Evolutionary conservation across 805 yeast species (phyloP), one percentile per base, ranked within the genome.

Genomic region (Yamadazyma tumulicola): DNA sequence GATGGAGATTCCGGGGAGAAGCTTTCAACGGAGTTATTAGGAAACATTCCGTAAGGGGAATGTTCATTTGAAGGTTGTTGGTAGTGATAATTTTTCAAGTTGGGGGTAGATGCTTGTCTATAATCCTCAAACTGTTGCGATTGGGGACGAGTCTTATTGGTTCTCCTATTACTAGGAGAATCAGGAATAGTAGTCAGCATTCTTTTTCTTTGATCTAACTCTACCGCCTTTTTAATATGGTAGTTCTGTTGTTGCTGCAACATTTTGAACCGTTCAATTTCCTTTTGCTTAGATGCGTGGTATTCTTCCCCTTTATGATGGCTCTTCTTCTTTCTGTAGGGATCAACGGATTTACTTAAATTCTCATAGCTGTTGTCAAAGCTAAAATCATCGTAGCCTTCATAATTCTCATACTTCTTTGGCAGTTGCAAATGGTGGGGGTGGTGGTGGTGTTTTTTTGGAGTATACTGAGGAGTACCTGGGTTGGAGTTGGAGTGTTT

Each of bases 221-320:
- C 41, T 19, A 23, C 27, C 8, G 47, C 28, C 24, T 51, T 51
- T 35, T 54, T 51, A 23, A 52, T 35, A 19, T 57, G 56, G 44
- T 54, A 55, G 24, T 48, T 48, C 26, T 57, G 61, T 29, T 57
- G 62, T 34, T 54, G 58, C 34, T 59, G 61, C 32, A 61, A 43
- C 27, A 42, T 35, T 32, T 49, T 54, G 41, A 58, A 57, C 26
- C 51, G 42, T 34, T 58, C 64, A 16, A 56, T 54, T 38, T 61
- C 67, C 19, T 45, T 41, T 36, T 58, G 61, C 32, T 53, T 47
- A 9, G 50, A 53, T 17, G 39, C 15, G 10, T 41, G 17, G 8
- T 50, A 58, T 12, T 52, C 53, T 11, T 45, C 49, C 24, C 41
- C 46, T 20, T 35, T 29, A 4, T 26, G n/a, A 10, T 27, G 19